A percentile compares a stretch with the other conserved stretches of the same genome.
Evolutionary conservation across 164 flowering plant genomes (phyloP).

Genomic region (Vitis rupestris): DNA sequence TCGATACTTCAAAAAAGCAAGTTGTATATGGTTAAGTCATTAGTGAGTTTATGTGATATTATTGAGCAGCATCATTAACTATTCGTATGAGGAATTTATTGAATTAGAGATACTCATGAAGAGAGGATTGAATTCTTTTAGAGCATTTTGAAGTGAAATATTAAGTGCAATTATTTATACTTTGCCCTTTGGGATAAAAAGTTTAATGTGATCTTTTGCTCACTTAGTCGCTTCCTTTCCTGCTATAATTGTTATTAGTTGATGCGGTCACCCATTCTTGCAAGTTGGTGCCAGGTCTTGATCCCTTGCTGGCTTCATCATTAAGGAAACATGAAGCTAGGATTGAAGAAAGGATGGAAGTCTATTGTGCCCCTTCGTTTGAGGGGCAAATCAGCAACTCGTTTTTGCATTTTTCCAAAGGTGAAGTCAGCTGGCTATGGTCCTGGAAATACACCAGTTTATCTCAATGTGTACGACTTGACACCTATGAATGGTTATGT

Average conservation of each 20-base stretch:
- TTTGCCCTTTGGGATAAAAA: not conserved
- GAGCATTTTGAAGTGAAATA: no score
- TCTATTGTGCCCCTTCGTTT: slow-evolving; percentile 51
- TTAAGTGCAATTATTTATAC: no score
- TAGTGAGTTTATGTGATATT: no score
- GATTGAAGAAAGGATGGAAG: slow-evolving; percentile 74
- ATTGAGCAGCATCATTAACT: no score
- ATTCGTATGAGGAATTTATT: no score
- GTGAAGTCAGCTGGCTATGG: slow-evolving; percentile 52
- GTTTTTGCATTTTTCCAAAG: slow-evolving; percentile 76
- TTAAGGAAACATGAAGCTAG: slow-evolving; percentile 50
- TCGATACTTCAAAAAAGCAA: no score
- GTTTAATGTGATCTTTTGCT: not conserved
- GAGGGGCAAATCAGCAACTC: slow-evolving; percentile 60
- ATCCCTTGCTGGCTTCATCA: slow-evolving; percentile 14
- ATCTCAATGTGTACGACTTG: slow-evolving; percentile 94
- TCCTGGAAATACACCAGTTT: slow-evolving; percentile 74
- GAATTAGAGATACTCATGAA: no score
- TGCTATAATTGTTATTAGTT: no score
- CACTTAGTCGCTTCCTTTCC: no score
- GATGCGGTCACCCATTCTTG: slow-evolving; percentile 3
- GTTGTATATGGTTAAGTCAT: no score
- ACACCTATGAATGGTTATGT: slow-evolving; percentile 92
- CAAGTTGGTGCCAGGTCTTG: slow-evolving; percentile 31
- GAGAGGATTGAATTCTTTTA: no score